Conservation (phyloP, 768 basidiomycete species). For the Lactarius sp. region DNA sequence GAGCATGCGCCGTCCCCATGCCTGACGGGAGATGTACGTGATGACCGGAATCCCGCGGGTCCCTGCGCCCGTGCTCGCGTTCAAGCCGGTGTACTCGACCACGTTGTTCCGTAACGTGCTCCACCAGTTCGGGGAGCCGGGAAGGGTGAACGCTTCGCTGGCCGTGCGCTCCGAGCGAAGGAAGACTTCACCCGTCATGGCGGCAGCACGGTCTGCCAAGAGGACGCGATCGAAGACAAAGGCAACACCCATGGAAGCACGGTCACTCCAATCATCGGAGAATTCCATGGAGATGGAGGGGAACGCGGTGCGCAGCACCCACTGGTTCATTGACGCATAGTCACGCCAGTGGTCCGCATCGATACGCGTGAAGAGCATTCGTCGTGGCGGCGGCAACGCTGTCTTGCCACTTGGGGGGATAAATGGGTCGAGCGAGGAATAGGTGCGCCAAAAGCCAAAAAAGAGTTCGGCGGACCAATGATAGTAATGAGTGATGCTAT, state of each 20-base stretch:
- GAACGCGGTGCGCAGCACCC: constrained; percentile 72
- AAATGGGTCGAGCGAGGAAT: constrained; percentile 67
- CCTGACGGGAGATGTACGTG: constrained; percentile 88
- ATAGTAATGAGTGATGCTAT: constrained; percentile 85
- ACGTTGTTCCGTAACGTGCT: constrained; percentile 67
- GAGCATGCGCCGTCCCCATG: constrained; percentile 83
- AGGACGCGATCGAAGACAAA: constrained; percentile 86
- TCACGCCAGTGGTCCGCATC: constrained; percentile 84
- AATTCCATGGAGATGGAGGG: constrained; percentile 81
- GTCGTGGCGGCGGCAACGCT: constrained; percentile 64
- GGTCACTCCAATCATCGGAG: constrained; percentile 77
- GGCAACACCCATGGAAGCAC: constrained; percentile 59
- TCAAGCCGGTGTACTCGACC: constrained; percentile 61
- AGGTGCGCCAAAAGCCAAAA: constrained; percentile 90
- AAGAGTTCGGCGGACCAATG: constrained; percentile 91
- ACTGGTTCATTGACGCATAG: constrained; percentile 89
- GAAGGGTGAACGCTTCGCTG: constrained; percentile 66
- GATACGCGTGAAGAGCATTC: constrained; percentile 70
- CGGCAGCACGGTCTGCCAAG: constrained; percentile 80
- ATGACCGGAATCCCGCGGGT: constrained; percentile 61
- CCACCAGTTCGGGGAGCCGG: constrained; percentile 84
- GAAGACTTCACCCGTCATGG: constrained; percentile 67
- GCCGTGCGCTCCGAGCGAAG: constrained; percentile 71
- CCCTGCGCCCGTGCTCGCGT: constrained; percentile 38
- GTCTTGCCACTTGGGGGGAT: constrained; percentile 67